Evolutionary conservation across 2,329 filamentous ascomycete species (phyloP).

Genomic region (Diaporthe aspalathi): DNA sequence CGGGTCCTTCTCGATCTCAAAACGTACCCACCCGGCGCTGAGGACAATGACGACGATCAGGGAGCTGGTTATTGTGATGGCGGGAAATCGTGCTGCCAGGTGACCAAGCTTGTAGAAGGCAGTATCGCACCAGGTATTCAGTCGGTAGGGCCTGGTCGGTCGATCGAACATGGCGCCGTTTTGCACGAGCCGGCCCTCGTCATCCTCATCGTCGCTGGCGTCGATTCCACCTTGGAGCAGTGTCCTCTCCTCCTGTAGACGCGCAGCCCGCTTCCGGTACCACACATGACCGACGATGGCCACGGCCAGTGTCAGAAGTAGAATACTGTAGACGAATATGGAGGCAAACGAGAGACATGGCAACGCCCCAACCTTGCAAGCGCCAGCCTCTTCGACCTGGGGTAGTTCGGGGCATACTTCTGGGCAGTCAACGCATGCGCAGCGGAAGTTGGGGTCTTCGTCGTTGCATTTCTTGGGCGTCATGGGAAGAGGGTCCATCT

Average conservation of each 20-base stretch:
- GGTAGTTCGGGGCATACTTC: constrained; percentile 86
- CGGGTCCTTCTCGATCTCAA: constrained; percentile 90
- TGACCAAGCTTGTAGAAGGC: constrained; percentile 85
- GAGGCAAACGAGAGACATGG: constrained; percentile 95
- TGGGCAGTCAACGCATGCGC: constrained; percentile 93
- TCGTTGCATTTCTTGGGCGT: constrained; percentile 89
- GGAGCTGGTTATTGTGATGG: constrained; percentile 81
- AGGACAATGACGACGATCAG: constrained; percentile 81
- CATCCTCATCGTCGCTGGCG: constrained; percentile 86
- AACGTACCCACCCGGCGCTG: constrained; percentile 88
- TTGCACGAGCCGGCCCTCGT: constrained; percentile 86
- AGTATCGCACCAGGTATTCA: constrained; percentile 85
- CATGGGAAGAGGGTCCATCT: constrained; percentile 79
- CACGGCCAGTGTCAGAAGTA: constrained; percentile 75
- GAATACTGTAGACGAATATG: constrained; percentile 84
- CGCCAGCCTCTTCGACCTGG: constrained; percentile 73
- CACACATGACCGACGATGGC: constrained; percentile 79
- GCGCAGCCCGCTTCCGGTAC: constrained; percentile 78
- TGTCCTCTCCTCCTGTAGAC: constrained; percentile 84
- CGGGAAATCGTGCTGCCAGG: constrained; percentile 84
- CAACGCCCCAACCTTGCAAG: constrained; percentile 87
- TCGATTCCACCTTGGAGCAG: constrained; percentile 76
- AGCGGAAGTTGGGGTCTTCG: constrained; percentile 84
- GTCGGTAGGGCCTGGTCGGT: constrained; percentile 80
- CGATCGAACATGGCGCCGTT: constrained; percentile 82